These are phyloP conservation scores for Furcasterigmium sp. DNA, from an alignment of 2,329 filamentous ascomycete genomes.

Conservation along the genomic window DNA sequence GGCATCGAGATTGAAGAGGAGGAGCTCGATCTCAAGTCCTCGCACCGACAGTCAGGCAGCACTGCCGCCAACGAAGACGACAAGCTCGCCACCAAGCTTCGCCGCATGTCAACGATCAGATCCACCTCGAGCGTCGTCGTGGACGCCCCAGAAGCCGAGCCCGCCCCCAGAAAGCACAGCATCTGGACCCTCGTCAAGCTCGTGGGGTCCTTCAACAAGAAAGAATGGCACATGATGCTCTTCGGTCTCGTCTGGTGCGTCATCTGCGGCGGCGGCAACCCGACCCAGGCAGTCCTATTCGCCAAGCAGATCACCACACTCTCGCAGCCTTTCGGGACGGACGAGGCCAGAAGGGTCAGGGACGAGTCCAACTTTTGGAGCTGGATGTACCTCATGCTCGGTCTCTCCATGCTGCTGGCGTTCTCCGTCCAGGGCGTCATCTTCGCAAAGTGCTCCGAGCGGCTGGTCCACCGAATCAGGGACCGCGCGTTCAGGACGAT, in stretches of 20 bases:
- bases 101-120: slow-evolving; percentile 48
- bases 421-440: slow-evolving; percentile 64
- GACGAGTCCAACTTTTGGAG: slow-evolving; percentile 79
- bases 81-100: slow-evolving; percentile 52
- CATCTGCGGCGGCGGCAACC: slow-evolving; percentile 78
- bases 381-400: slow-evolving; percentile 83
- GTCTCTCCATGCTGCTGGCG: slow-evolving; percentile 64
- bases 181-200: slow-evolving; percentile 74
- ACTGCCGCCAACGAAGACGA: slow-evolving; percentile 56
- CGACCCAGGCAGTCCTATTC: slow-evolving; percentile 74
- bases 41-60: slow-evolving; percentile 15
- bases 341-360: slow-evolving; percentile 50
- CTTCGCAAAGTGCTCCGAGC: slow-evolving; percentile 84
- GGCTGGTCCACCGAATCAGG: slow-evolving; percentile 76
- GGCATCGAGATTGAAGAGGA: slow-evolving; percentile 45
- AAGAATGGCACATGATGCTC: slow-evolving; percentile 68
- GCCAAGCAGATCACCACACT: slow-evolving; percentile 79
- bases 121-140: slow-evolving; percentile 69
- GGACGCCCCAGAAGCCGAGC: slow-evolving; percentile 43
- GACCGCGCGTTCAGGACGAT: slow-evolving; percentile 80
- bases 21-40: slow-evolving; percentile 42
- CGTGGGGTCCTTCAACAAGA: slow-evolving; percentile 72
- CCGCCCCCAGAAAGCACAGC: slow-evolving; percentile 55
- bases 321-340: slow-evolving; percentile 41
- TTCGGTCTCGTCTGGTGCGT: slow-evolving; percentile 68